Evolutionary conservation across 1,284 basidiomycete genomes (phyloP), one percentile per base, ranked within the genome.

Genomic region (Sanguinoderma infundibulare): DNA sequence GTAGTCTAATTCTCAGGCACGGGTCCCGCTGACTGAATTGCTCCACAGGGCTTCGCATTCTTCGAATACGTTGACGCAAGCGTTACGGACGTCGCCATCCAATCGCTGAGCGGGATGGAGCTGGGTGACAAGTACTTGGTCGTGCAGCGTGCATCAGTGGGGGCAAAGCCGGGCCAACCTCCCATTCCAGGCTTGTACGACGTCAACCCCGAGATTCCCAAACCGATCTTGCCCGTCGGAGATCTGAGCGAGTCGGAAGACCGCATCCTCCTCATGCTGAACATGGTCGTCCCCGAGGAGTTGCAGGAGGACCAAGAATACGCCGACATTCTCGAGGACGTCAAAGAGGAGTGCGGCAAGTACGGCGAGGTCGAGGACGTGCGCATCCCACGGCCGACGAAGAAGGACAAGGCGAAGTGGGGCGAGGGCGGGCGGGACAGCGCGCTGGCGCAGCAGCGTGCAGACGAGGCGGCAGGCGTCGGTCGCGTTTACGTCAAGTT

Each of bases 251-350:
- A 90, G 47, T 87, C 90, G 15, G 55, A 64, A 53, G 65, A 66
- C 60, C 88, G 92, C 46, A 96, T 97, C 73, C 85, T 99, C 73
- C 90, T 98, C 72, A 93, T 99, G 90, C 82, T 99, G 72, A 99
- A 99, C 84, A 99, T 99, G 98, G 96, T 99, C 65, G 94, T 94
- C 0, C 78, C 94, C 2, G 97, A 99, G 59, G 97, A 99, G 74
- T 85, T 99, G 57, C 78, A 85, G 28, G 91, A 96, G 72, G 97
- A 98, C 74, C 81, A 90, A 64, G 97, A 99, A 72, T 99, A 98
- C 73, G 86, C 86, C 20, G 97, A 99, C 69, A 89, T 99, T 59
- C 87, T 94, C 65, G 95, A 98, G 72, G 97, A 99, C 74, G 89
- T 99, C 72, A 92, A 92, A 69, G 94, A 97, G 66, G 97, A 99